These are phyloP conservation scores for Echinosophora koreensis DNA, from an alignment of 306 rosid species.

Conservation along the genomic window DNA sequence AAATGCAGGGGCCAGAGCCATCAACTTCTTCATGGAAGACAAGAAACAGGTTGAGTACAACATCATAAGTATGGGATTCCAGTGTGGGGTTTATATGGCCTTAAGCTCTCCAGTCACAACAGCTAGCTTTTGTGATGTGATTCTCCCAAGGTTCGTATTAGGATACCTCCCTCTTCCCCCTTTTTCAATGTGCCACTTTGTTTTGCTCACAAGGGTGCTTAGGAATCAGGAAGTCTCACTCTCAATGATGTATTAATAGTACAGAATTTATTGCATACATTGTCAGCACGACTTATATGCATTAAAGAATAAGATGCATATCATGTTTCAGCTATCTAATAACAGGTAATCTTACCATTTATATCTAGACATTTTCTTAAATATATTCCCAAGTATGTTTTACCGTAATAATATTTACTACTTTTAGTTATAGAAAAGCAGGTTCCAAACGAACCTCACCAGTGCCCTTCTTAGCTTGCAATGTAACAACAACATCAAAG, in stretches of 20 bases:
- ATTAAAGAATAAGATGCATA: slow-evolving; percentile 17
- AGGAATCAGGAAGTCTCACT: slow-evolving; percentile 3
- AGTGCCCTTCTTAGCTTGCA: slow-evolving; percentile 89
- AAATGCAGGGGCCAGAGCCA: slow-evolving; percentile 3
- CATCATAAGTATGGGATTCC: too few species aligned
- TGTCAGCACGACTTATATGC: not conserved
- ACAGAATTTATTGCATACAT: slow-evolving; percentile 26
- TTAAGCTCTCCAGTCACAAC: too few species aligned
- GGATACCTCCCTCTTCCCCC: not conserved
- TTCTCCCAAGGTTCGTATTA: too few species aligned
- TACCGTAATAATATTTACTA: slow-evolving; percentile 17
- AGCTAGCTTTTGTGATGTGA: too few species aligned
- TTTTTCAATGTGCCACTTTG: too few species aligned
- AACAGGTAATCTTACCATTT: slow-evolving; percentile 4
- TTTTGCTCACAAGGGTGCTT: not conserved
- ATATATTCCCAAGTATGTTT: slow-evolving; percentile 27
- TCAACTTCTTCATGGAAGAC: slow-evolving; percentile 20
- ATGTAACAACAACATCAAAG: slow-evolving; percentile 81
- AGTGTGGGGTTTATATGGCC: too few species aligned
- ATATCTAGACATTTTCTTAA: not conserved
- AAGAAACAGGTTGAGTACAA: not conserved
- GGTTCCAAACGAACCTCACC: slow-evolving; percentile 86
- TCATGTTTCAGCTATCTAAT: slow-evolving; percentile 14
- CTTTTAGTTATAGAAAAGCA: slow-evolving; percentile 3
- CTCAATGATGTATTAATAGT: not conserved